Percentiles rank a stretch among this genome's conserved stretches.
Evolutionary conservation across 345 rosid genomes (phyloP).

Genomic region (Eutrema japonicum): DNA sequence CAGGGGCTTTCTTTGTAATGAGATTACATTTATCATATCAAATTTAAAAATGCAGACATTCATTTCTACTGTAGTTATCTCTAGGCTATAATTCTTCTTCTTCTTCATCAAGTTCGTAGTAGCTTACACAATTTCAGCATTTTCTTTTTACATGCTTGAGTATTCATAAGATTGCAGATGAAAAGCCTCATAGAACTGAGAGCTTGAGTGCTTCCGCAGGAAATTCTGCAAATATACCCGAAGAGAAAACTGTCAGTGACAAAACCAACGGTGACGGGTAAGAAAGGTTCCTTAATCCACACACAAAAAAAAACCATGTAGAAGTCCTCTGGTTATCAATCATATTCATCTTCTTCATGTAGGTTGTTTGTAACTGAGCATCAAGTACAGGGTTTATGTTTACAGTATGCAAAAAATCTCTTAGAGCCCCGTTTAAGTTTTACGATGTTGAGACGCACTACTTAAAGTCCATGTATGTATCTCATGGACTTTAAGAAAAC

Average conservation of each 20-base stretch:
- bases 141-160: constrained; percentile 35
- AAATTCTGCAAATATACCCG: constrained; percentile 52
- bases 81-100: neutral
- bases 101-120: constrained; percentile 7
- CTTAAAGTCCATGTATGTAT: neutral
- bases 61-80: neutral
- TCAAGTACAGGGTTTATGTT: neutral
- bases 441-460: neutral
- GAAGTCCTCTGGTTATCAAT: neutral
- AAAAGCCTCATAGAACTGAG: too few relatives aligned
- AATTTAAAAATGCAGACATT: neutral
- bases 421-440: neutral
- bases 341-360: neutral
- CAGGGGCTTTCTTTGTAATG: constrained; percentile 31
- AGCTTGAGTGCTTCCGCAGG: constrained; percentile 36
- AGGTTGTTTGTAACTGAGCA: constrained; percentile 14
- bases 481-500: neutral
- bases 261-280: constrained; percentile 28
- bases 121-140: constrained; percentile 14
- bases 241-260: constrained; percentile 46
- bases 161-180: constrained; percentile 9
- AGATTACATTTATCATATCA: constrained; percentile 16
- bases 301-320: neutral
- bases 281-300: constrained; percentile 9
- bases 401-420: constrained; percentile 10